phyloP scores from a whole-genome alignment of 139 green algal genomes.

The Coelastrella sp. region DNA sequence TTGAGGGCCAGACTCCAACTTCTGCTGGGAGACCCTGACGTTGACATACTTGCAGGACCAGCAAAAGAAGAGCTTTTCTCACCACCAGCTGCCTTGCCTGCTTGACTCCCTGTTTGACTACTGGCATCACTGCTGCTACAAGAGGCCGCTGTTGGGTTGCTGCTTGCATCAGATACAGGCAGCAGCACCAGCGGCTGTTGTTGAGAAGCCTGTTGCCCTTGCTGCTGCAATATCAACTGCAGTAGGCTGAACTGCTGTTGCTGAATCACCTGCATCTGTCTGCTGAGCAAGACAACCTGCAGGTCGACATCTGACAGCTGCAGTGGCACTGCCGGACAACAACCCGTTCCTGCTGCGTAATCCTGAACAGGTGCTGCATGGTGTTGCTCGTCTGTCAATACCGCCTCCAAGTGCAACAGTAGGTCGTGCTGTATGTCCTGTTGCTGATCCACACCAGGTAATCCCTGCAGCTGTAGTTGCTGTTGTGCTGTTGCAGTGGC shows the following conservation, averaged over 20 bases:
- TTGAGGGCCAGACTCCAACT: neutral
- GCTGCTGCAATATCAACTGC: conserved; percentile 26
- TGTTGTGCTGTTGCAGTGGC: neutral
- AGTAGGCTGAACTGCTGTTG: neutral
- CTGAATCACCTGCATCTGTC: conserved; percentile 28
- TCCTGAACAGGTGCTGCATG: neutral
- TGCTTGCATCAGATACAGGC: neutral
- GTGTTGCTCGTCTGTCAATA: neutral
- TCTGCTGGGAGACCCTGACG: neutral
- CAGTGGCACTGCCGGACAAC: neutral
- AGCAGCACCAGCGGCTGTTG: neutral
- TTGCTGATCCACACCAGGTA: neutral
- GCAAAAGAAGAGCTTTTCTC: neutral
- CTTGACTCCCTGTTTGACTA: too few relatives aligned
- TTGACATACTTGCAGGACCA: neutral
- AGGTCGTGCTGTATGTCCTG: conserved; percentile 7
- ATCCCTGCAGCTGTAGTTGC: neutral
- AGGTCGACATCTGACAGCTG: neutral
- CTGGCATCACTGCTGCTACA: neutral
- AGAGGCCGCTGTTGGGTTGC: too few relatives aligned
- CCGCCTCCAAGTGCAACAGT: neutral
- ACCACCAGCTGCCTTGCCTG: neutral
- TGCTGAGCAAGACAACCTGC: conserved; percentile 2
- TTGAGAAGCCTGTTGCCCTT: neutral
- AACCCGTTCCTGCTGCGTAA: neutral